phyloP scores from a whole-genome alignment of 805 yeast species.

The Ogataea paraovalis region DNA sequence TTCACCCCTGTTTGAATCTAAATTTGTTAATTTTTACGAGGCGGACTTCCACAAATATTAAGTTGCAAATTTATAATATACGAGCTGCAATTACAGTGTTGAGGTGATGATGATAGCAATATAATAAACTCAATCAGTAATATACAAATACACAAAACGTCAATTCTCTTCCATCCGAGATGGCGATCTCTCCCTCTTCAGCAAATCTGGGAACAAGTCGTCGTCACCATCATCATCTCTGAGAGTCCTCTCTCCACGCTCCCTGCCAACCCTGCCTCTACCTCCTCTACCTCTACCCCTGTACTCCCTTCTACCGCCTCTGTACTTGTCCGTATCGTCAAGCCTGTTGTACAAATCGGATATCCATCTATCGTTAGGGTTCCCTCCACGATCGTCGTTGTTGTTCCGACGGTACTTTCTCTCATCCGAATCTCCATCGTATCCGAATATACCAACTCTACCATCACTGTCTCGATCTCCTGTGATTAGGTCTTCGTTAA shows the following conservation, averaged over 20 bases:
- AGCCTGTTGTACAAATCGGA: conserved; percentile 2
- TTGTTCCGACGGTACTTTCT: conserved; percentile 24
- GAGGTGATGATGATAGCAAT: neutral
- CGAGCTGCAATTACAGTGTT: too few species aligned
- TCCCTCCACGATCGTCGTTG: too few species aligned
- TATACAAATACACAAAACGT: too few species aligned
- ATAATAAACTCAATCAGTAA: too few species aligned
- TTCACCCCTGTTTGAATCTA: too few species aligned
- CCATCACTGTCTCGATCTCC: neutral
- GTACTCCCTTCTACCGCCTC: neutral
- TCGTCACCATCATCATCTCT: conserved; percentile 31
- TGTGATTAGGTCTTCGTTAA: conserved; percentile 25
- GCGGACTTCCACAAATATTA: too few species aligned
- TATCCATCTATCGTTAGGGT: conserved; percentile 9
- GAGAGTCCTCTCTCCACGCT: conserved; percentile 10
- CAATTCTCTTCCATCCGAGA: conserved; percentile 8
- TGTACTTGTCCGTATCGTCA: neutral
- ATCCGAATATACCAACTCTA: conserved; percentile 35
- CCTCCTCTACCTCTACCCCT: neutral
- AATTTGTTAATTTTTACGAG: too few species aligned
- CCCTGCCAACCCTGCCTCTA: conserved; percentile 2
- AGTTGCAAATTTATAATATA: too few species aligned
- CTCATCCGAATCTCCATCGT: conserved; percentile 30
- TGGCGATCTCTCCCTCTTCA: conserved; percentile 26
- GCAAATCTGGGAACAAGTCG: conserved; percentile 35